Evolutionary conservation across 257 asterid species (phyloP).

Genomic region (Lithospermum erythrorhizon): DNA sequence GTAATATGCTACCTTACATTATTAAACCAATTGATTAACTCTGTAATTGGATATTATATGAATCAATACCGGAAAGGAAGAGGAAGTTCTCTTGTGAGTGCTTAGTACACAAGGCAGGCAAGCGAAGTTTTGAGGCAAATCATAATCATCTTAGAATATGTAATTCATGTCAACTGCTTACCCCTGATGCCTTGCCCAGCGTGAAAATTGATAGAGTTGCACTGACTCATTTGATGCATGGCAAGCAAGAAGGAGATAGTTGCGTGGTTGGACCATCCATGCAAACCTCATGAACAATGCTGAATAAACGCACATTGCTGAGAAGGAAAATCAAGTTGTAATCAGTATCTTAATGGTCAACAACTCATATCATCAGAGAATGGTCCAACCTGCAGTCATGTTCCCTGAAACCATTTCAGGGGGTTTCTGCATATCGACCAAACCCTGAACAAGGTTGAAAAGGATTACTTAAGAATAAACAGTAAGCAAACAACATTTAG

Average conservation of each 20-base stretch:
- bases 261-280: constrained; percentile 98
- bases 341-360: constrained; percentile 2
- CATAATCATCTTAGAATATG: neutral
- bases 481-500: neutral
- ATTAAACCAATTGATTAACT: too few species aligned
- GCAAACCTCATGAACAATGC: constrained; percentile 93
- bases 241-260: constrained; percentile 75
- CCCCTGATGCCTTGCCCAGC: constrained; percentile 96
- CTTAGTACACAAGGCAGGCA: too few species aligned
- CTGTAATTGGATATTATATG: too few species aligned
- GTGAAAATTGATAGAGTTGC: constrained; percentile 76
- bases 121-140: neutral
- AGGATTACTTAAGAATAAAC: neutral
- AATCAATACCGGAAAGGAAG: neutral
- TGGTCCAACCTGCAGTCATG: constrained; percentile 67
- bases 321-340: constrained; percentile 1
- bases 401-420: constrained; percentile 94
- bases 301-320: constrained; percentile 91
- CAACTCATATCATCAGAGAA: neutral
- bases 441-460: constrained; percentile 36
- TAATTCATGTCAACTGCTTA: constrained; percentile 17
- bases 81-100: neutral
- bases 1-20: neutral
- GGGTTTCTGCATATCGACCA: constrained; percentile 84
- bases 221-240: constrained; percentile 89